phyloP scores from a whole-genome alignment of 495 filamentous ascomycete species.

The Cercophora sp. region DNA sequence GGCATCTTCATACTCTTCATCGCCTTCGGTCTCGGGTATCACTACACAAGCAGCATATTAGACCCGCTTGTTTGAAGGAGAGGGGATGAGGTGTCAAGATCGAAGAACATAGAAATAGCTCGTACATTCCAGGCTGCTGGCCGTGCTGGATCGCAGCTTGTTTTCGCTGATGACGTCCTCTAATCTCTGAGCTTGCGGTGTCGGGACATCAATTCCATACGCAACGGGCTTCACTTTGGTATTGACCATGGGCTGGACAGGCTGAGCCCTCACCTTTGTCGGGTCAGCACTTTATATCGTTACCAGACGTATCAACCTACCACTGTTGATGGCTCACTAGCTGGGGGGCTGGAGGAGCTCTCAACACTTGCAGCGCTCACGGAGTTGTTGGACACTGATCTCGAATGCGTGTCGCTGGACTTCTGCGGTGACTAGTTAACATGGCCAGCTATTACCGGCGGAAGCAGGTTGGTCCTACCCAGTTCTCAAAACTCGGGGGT shows the following conservation, averaged over 20 bases:
- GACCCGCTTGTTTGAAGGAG: neutral
- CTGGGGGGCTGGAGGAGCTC: constrained; percentile 27
- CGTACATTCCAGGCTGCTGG: constrained; percentile 72
- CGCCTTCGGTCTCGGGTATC: constrained; percentile 48
- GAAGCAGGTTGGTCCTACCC: too few relatives aligned
- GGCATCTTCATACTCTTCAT: constrained; percentile 38
- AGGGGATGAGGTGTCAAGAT: neutral
- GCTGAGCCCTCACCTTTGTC: constrained; percentile 22
- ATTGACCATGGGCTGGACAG: constrained; percentile 59
- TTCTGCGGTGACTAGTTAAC: constrained; percentile 23
- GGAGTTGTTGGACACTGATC: constrained; percentile 21
- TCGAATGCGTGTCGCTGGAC: constrained; percentile 29
- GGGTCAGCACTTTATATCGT: constrained; percentile 12
- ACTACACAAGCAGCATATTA: constrained; percentile 27
- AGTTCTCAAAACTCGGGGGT: constrained; percentile 70
- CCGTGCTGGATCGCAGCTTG: constrained; percentile 44
- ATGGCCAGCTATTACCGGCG: too few relatives aligned
- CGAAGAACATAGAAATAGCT: neutral
- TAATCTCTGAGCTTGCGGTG: constrained; percentile 77
- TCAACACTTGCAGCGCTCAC: constrained; percentile 22
- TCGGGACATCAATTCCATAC: constrained; percentile 65
- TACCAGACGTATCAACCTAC: constrained; percentile 18
- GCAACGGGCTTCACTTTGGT: constrained; percentile 63
- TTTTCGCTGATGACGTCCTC: constrained; percentile 51
- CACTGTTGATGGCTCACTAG: constrained; percentile 30